Evolutionary conservation across 768 basidiomycete species (phyloP), one percentile per base, ranked within the genome.

Genomic region (Hypholoma fasciculare): DNA sequence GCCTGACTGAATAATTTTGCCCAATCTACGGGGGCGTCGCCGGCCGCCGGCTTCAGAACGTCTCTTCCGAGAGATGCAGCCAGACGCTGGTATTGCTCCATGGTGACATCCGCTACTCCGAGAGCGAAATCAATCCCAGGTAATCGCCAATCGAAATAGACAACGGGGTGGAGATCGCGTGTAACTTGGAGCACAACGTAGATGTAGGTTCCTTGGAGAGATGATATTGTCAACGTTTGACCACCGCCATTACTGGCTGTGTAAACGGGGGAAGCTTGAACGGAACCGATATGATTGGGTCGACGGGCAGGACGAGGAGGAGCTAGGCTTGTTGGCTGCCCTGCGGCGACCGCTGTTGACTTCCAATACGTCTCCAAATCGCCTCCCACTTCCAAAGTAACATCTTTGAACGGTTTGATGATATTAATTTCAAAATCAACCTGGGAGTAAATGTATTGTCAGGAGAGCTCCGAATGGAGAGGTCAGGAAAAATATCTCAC

Each of bases 321-420:
- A 46, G 67, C 74, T 62, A 71, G 75, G 62, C 68, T 73, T 12
- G 68, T 69, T 36, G 78, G 69, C 13, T 83, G 78, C 17, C 76
- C 76, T 3, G 82, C 78, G 16, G 80, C 71, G 46, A 76, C 74
- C 30, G 77, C 78, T 17, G 88, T 85, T 2, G 95, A 96, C 75
- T 98, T 98, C 97, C 97, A 99, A 71, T 99, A 99, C 0, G 96
- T 99, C 75, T 98, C 96, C 27, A 98, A 84, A 52, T 92, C 87
- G 23, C 97, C 96, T 20, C 95, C 96, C 54, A 98, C 90, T 74
- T 96, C 93, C 12, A 98, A 81, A 57, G 94, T 94, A 49, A 94
- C 93, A 2, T 92, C 94, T 57, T 88, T 86, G 74, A 98, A 98
- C 1, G 94, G 90, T 8, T 87, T 89, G 60, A 96, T 86, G 57